Conservation (phyloP, 345 rosid species). For the Toxicodendron radicans region DNA sequence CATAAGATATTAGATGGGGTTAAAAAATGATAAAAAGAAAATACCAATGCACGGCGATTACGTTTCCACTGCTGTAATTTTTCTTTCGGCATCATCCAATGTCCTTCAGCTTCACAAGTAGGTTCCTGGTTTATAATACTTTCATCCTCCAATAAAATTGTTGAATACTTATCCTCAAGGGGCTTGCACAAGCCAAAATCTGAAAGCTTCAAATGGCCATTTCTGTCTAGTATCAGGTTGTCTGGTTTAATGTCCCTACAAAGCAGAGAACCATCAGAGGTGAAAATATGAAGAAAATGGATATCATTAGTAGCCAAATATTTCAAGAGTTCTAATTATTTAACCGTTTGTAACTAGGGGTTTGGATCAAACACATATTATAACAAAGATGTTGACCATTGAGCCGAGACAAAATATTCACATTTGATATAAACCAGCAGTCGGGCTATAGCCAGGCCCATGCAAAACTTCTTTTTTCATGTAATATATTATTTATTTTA, state of each 20-base stretch:
- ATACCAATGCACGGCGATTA: conserved; percentile 92
- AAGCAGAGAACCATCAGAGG: conserved; percentile 26
- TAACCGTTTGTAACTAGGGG: not conserved
- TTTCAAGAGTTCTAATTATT: not conserved
- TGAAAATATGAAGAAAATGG: conserved; percentile 13
- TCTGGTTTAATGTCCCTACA: conserved; percentile 98
- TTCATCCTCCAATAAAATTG: conserved; percentile 75
- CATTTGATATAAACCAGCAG: not conserved
- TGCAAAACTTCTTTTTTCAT: not conserved
- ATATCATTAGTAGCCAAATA: not conserved
- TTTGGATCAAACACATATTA: not conserved
- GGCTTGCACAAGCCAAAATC: conserved; percentile 99
- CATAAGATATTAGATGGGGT: not conserved
- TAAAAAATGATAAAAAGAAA: conserved; percentile 18
- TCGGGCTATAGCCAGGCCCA: not conserved
- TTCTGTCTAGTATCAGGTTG: conserved; percentile 87
- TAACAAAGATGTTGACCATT: not conserved
- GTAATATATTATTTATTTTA: not conserved
- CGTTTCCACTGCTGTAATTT: conserved; percentile 83
- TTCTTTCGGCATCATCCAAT: conserved; percentile 86
- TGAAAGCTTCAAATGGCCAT: conserved; percentile 97
- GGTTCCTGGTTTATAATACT: conserved; percentile 56
- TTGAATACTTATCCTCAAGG: conserved; percentile 84
- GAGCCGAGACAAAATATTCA: not conserved
- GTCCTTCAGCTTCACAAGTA: conserved; percentile 42